phyloP scores from a whole-genome alignment of 2,329 filamentous ascomycete genomes.

The Trichoderma harzianum region DNA sequence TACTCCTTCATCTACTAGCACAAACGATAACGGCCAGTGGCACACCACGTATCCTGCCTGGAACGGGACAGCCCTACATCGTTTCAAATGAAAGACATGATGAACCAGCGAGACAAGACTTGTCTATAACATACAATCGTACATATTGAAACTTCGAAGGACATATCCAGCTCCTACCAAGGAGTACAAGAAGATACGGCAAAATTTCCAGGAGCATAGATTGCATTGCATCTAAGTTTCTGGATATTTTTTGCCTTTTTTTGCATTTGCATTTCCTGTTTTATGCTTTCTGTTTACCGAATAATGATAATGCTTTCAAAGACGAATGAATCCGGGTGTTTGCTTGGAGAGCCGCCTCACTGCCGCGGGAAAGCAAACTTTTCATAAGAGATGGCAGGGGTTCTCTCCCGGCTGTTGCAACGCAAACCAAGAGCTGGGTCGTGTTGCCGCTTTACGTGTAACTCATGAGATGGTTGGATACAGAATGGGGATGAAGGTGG shows the following conservation, averaged over 20 bases:
- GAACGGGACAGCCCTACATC: constrained; percentile 36
- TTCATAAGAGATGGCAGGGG: background rate
- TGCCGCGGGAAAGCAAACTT: background rate
- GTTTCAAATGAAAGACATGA: constrained; percentile 3
- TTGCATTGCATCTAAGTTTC: background rate
- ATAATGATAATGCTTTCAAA: constrained; percentile 4
- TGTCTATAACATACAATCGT: constrained; percentile 1
- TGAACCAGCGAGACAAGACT: background rate
- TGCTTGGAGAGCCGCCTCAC: background rate
- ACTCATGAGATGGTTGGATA: constrained; percentile 23
- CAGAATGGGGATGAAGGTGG: background rate
- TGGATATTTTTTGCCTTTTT: background rate
- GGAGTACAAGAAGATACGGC: background rate
- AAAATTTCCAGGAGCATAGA: background rate
- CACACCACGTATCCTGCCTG: constrained; percentile 44
- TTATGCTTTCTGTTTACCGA: background rate
- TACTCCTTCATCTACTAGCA: constrained; percentile 26
- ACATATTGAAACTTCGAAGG: constrained; percentile 14
- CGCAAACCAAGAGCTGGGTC: constrained; percentile 42
- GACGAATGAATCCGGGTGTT: background rate
- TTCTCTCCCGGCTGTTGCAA: constrained; percentile 4
- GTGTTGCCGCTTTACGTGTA: constrained; percentile 27
- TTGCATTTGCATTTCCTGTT: background rate
- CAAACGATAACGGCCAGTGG: constrained; percentile 44
- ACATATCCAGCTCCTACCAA: background rate